Evolutionary conservation across 257 asterid genomes (phyloP).

Genomic region (Henckelia pumila): DNA sequence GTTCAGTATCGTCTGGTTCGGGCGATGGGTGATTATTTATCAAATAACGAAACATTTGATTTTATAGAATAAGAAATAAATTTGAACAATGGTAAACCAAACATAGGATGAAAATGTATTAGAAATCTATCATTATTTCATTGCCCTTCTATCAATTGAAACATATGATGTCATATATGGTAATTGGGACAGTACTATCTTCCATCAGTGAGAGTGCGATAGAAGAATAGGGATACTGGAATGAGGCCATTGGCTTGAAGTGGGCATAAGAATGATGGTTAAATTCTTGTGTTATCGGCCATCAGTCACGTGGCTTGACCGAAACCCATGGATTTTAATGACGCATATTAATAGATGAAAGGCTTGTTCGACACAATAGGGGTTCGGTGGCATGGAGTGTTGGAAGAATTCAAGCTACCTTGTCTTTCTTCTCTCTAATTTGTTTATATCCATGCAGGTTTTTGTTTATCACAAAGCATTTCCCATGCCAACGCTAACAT

Average conservation of each 20-base stretch:
- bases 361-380: background rate
- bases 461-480: conserved; percentile 85
- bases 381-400: background rate
- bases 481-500: conserved; percentile 81
- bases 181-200: background rate
- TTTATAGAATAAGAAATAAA: background rate
- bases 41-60: background rate
- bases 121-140: background rate
- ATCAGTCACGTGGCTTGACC: background rate
- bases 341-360: background rate
- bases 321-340: background rate
- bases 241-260: background rate
- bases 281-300: background rate
- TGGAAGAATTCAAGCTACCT: background rate
- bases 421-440: background rate
- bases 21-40: background rate
- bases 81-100: background rate
- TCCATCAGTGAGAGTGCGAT: background rate
- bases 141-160: background rate
- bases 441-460: conserved; percentile 44
- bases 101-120: background rate
- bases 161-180: background rate
- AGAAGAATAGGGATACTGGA: background rate
- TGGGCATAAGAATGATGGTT: background rate
- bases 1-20: background rate